Base-by-base conservation (phyloP, 345 rosid genomes). In the Aurinia saxatilis region DNA sequence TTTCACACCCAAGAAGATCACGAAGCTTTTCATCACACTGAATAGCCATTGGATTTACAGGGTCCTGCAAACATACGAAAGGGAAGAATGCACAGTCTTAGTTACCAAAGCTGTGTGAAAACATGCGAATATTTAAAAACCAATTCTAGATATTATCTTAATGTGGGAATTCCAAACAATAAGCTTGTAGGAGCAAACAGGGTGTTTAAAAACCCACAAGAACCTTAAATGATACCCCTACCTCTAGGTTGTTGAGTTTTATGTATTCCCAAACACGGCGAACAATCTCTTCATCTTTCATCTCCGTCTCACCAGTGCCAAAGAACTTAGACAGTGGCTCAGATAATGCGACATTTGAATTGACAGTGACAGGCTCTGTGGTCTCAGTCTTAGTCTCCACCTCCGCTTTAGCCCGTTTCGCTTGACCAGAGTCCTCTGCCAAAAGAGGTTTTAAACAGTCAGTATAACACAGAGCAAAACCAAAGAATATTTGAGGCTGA, bases 1-100 rank as follows among this genome's bases (percentile, higher is more conserved):
- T 83, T 65, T 90, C 93, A 65, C 88, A 90, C 60, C 92, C 90
- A 44, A 90, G 88, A 66, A 90, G 97, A 50, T 83, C 90, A 0
- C 58, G 73, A 53, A 90, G 95, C 78, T 85, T 85, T 61, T 57
- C 84, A 65, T 90, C 92, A 61, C 97, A 90, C 39, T 75, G 63
- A 50, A 90, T 88, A 66, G 75, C 93, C 95, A 85, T 83, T 15
- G 95, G 76, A 72, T 85, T 90, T 59, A 52, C 58, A 7, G 90
- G 90, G 65, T 87, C 92, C 97, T 90, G 69, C 19, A 52, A 29
- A 65, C 50, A 33, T 55, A 67, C 38, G 5, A 5, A 52, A 42
- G 51, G 13, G 15, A 35, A 57, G 36, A 41, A 50, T 2, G 35
- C n/a, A 46, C 46, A 6, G 10, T 41, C 34, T 64, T 56, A 63